Base-by-base conservation (phyloP, 139 green algal genomes). In the Chlorella vulgaris region DNA sequence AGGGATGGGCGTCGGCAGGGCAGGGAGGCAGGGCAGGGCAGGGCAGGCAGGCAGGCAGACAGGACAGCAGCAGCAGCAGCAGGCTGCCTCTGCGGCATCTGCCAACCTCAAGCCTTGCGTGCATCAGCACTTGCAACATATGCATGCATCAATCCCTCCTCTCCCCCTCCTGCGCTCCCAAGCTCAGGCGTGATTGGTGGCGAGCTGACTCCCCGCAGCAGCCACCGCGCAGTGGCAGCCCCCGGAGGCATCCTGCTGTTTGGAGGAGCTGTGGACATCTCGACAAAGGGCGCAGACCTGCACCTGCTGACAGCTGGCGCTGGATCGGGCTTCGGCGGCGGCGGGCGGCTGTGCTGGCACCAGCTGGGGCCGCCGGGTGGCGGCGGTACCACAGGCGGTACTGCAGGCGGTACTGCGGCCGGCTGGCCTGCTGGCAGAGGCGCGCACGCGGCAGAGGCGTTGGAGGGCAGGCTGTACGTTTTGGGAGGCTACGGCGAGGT, bases 401-500 rank as follows among this genome's bases (percentile, higher is more conserved):
- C 26, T 22, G 33, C 19, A 7, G 31, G 31, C 19, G 33, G 24
- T 4, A 19, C 33, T 22, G 21, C 18, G 21, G 36, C 2, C 0
- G 5, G 7, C 1, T n/a, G 22, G 35, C 73, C 73, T 1, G 26
- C 13, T 22, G 53, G 51, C 1, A 50, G 73, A 0, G 73, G 51
- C 35, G 73, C 73, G 8, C 51, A 79, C 13, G 38, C 35, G 0
- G n/a, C 40, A 29, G 73, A 79, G 35, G 40, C 51, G 38, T 33
- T 43, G 24, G 53, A 35, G 19, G 73, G 73, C 2, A 33, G 73
- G 24, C 10, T 79, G 1, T 79, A 79, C 58, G 69, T 76, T 7
- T 7, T 76, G 7, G 69, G 69, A n/a, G 69, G 69, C 28, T 76
- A 76, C 19, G 69, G 69, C 21, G 69, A 76, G 69, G 69, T 76